Conservation (phyloP, 495 filamentous ascomycete genomes). For the Penicillium cinerascens region DNA sequence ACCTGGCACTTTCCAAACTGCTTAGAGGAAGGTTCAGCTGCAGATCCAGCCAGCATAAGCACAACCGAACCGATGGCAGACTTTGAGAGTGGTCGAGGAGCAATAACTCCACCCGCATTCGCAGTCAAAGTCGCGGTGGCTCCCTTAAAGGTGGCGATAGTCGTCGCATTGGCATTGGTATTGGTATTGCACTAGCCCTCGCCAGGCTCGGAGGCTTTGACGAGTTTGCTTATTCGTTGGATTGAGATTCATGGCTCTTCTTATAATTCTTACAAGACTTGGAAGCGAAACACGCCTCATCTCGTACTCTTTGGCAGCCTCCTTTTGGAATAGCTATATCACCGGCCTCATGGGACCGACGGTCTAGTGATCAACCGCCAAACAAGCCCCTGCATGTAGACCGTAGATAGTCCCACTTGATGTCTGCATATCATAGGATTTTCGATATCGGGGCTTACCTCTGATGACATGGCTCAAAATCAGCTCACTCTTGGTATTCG, state of each 20-base stretch:
- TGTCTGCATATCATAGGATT: too few species aligned
- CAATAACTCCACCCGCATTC: constrained; percentile 3
- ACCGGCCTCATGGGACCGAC: too few species aligned
- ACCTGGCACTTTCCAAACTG: background rate
- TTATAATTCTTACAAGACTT: too few species aligned
- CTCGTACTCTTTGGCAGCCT: constrained; percentile 23
- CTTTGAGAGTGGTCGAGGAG: constrained; percentile 13
- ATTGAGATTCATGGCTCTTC: too few species aligned
- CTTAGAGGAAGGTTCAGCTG: constrained; percentile 5
- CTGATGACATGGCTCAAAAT: too few species aligned
- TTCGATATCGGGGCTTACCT: too few species aligned
- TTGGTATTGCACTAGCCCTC: constrained; percentile 37
- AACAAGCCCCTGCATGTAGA: too few species aligned
- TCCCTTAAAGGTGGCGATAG: constrained; percentile 15
- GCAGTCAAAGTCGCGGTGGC: constrained; percentile 14
- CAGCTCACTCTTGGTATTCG: background rate
- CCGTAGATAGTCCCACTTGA: too few species aligned
- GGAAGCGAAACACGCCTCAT: too few species aligned
- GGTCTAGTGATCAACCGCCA: too few species aligned
- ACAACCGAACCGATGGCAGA: constrained; percentile 11
- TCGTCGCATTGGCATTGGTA: constrained; percentile 27
- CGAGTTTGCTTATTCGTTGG: too few species aligned
- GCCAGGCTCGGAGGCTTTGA: constrained; percentile 27
- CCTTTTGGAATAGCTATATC: too few species aligned
- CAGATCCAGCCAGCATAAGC: constrained; percentile 9